Evolutionary conservation across 805 yeast genomes (phyloP).

Genomic region (Zygotorulaspora danielsina): DNA sequence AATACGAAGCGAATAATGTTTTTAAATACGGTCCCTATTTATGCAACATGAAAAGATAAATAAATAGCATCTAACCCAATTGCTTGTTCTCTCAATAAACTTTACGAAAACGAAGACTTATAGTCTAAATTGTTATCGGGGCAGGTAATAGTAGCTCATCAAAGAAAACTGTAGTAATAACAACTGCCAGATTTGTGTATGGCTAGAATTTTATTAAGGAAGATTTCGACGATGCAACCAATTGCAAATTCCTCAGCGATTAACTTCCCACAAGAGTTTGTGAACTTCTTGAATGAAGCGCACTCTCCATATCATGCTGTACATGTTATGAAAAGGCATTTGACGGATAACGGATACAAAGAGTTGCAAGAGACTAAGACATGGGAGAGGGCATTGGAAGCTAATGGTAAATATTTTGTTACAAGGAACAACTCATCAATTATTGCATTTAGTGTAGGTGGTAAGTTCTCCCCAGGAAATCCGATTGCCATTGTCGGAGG

Average conservation of each 20-base stretch:
- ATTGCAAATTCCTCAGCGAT: conserved; percentile 9
- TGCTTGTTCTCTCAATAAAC: too few relatives aligned
- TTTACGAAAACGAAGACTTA: too few relatives aligned
- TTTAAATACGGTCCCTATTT: too few relatives aligned
- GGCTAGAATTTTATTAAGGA: conserved; percentile 30
- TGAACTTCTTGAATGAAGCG: conserved; percentile 72
- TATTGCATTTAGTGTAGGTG: conserved; percentile 82
- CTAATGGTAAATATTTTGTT: conserved; percentile 70
- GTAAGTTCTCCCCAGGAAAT: conserved; percentile 65
- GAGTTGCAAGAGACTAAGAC: conserved; percentile 66
- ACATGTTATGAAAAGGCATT: conserved; percentile 51
- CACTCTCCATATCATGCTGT: conserved; percentile 97
- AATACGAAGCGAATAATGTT: too few relatives aligned
- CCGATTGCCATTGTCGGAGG: conserved; percentile 91
- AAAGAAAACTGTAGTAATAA: conserved; percentile 51
- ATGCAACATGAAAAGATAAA: too few relatives aligned
- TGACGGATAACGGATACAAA: conserved; percentile 59
- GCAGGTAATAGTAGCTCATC: too few relatives aligned
- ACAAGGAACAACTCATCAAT: conserved; percentile 88
- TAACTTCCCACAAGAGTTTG: conserved; percentile 48
- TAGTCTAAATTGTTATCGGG: too few relatives aligned
- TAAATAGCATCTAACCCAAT: too few relatives aligned
- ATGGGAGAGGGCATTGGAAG: conserved; percentile 57
- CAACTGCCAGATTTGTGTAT: conserved; percentile 29
- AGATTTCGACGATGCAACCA: conserved; percentile 23